Conservation (phyloP, 176 grass and related monocot genomes). For the Oryza glaberrima region DNA sequence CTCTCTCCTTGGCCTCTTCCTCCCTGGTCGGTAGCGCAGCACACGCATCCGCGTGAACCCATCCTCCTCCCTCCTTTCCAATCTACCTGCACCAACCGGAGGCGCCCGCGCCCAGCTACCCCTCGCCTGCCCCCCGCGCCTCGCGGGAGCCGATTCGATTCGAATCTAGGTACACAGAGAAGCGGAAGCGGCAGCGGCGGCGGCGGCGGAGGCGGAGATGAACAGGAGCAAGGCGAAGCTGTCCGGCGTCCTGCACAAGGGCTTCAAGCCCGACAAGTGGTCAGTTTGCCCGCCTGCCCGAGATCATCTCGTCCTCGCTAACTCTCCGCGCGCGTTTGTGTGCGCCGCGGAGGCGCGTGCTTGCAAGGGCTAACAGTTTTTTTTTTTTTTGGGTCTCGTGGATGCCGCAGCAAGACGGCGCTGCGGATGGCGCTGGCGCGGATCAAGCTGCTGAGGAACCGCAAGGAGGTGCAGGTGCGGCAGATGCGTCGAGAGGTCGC, state of each 20-base stretch:
- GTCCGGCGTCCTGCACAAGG: conserved; percentile 79
- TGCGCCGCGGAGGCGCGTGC: background rate
- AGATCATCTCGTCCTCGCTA: background rate
- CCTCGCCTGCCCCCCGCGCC: background rate
- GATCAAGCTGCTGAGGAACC: conserved; percentile 91
- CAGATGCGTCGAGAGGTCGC: conserved; percentile 81
- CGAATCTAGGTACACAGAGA: conserved; percentile 18
- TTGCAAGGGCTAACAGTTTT: background rate
- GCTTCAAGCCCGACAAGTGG: conserved; percentile 97
- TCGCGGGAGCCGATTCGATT: background rate
- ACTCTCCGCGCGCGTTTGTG: no score
- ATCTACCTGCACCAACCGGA: conserved; percentile 33
- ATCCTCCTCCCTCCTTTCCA: conserved; percentile 24
- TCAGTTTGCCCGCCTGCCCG: conserved; percentile 15
- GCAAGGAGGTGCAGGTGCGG: conserved; percentile 62
- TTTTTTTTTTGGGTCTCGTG: background rate
- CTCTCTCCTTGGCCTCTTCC: background rate
- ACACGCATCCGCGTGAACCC: background rate
- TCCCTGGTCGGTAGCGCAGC: background rate
- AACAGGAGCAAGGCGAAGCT: conserved; percentile 59
- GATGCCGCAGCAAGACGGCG: conserved; percentile 71
- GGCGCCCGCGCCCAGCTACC: background rate
- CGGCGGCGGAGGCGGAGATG: conserved; percentile 39
- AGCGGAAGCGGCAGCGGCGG: background rate
- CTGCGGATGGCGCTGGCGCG: conserved; percentile 83